These are phyloP conservation scores for Dichotomopilus funicola DNA, from an alignment of 2,329 filamentous ascomycete species.

Conservation along the genomic window DNA sequence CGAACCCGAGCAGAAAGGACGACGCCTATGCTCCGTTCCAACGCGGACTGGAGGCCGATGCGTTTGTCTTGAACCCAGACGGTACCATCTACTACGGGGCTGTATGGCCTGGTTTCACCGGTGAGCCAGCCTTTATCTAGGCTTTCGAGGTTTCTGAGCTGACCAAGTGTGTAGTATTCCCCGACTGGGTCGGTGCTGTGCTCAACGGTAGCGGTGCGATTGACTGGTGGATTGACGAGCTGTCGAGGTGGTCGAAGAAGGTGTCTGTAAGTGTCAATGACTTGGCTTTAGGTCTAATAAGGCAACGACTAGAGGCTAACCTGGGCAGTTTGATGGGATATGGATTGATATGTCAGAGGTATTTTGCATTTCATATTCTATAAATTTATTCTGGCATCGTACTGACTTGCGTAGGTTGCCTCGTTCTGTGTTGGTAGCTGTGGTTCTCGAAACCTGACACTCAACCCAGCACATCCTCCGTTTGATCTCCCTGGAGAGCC, in stretches of 20 bases:
- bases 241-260: constrained; percentile 23
- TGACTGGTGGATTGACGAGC: constrained; percentile 60
- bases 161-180: constrained; percentile 43
- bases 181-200: constrained; percentile 61
- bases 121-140: not conserved
- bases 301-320: not conserved
- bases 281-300: not conserved
- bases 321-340: constrained; percentile 41
- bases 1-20: constrained; percentile 57
- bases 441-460: constrained; percentile 55
- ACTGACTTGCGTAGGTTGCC: constrained; percentile 16
- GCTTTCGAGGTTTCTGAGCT: not conserved
- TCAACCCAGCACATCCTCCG: constrained; percentile 63
- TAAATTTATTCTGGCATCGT: not conserved
- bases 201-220: constrained; percentile 58
- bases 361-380: constrained; percentile 7
- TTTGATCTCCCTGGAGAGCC: constrained; percentile 60
- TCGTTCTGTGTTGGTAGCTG: constrained; percentile 68
- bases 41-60: constrained; percentile 51
- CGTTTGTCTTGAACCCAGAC: constrained; percentile 51
- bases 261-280: constrained; percentile 14
- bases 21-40: constrained; percentile 59
- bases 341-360: constrained; percentile 57
- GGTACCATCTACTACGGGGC: constrained; percentile 52
- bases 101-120: constrained; percentile 67